These are phyloP conservation scores for Malassezia slooffiae DNA, from an alignment of 1,284 basidiomycete genomes.

Conservation along the genomic window DNA sequence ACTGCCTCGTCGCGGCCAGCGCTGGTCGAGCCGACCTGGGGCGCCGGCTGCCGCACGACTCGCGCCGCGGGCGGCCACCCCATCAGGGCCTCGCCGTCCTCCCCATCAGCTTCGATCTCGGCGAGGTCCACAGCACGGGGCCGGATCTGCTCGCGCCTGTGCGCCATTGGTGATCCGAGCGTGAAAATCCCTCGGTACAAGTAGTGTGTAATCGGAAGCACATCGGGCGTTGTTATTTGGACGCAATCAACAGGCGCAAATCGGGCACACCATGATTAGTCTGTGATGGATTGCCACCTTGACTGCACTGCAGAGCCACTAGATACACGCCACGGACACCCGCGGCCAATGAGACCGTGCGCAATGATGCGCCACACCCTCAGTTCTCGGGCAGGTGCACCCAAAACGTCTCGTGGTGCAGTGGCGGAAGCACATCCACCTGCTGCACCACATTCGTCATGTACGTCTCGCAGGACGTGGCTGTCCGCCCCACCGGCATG, in stretches of 20 bases:
- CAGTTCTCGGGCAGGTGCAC: conserved; percentile 9
- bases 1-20: too few species aligned
- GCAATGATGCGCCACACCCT: neutral
- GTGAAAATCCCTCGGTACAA: too few species aligned
- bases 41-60: conserved; percentile 18
- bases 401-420: conserved; percentile 15
- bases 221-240: too few species aligned
- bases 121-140: conserved; percentile 28
- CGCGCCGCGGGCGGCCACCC: conserved; percentile 34
- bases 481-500: conserved; percentile 9
- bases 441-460: conserved; percentile 17
- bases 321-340: neutral
- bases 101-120: conserved; percentile 19
- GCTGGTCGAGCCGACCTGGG: neutral
- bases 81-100: conserved; percentile 18
- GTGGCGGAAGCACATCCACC: conserved; percentile 17
- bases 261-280: too few species aligned
- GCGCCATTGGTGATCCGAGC: too few species aligned
- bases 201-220: too few species aligned
- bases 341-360: neutral
- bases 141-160: conserved; percentile 25
- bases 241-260: too few species aligned
- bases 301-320: too few species aligned
- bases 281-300: neutral
- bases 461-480: conserved; percentile 24